These are phyloP conservation scores for Aureobasidium namibiae DNA, from an alignment of 2,329 filamentous ascomycete species.

Conservation along the genomic window DNA sequence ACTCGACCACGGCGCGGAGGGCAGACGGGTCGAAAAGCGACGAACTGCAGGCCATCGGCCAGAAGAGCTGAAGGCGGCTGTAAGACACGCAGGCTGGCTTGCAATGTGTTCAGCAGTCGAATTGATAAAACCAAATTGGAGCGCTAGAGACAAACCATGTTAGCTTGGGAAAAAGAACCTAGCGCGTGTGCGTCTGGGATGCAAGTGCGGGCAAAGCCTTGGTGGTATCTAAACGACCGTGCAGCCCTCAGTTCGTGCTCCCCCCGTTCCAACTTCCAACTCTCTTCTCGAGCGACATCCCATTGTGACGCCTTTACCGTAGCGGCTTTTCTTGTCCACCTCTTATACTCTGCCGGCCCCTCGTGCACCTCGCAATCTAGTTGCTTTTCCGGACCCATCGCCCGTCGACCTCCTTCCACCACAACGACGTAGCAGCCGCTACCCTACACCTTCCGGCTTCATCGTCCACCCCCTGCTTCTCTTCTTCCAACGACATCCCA, in stretches of 20 bases:
- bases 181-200: background rate
- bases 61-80: background rate
- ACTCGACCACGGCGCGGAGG: background rate
- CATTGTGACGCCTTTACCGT: slow-evolving; percentile 1
- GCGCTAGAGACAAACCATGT: slow-evolving; percentile 1
- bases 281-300: slow-evolving; percentile 1
- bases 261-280: background rate
- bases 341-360: background rate
- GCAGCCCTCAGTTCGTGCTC: background rate
- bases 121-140: background rate
- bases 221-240: slow-evolving; percentile 8
- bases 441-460: background rate
- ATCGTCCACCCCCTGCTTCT: background rate
- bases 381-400: background rate
- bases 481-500: slow-evolving; percentile 1
- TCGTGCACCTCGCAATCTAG: background rate
- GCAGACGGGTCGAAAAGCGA: background rate
- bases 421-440: background rate
- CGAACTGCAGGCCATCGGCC: background rate
- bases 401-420: background rate
- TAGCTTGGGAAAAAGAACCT: background rate
- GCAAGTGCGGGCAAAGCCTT: background rate
- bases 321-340: slow-evolving; percentile 6
- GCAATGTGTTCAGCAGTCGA: background rate
- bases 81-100: background rate